Evolutionary conservation across 352 stramenopile species (phyloP), one percentile per base, ranked within the genome.

Genomic region (Pythium rishiriense): DNA sequence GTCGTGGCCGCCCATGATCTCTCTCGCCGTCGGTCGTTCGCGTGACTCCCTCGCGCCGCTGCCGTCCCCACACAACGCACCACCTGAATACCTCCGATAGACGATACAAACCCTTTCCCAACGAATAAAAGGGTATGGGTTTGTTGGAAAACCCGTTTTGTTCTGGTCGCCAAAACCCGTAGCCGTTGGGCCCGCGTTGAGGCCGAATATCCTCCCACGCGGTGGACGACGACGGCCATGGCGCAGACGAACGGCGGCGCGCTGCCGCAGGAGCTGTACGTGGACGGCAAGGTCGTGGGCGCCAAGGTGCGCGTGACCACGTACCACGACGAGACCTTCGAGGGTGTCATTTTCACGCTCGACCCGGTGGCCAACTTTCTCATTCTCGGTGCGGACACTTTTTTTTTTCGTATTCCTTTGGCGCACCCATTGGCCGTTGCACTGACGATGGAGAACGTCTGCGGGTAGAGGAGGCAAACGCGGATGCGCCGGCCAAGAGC

Each of bases 281-380:
- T 75, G 26, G 84, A 93, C 68, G 74, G 78, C 55, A 71, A 76
- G 43, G 74, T 81, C 24, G 73, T 93, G 17, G 82, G 84, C 50
- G 79, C 80, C 43, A 84, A 74, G 52, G 72, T 94, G 58, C 72
- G 78, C 58, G 85, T 94, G 46, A n/a, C 79, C 24, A 89, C 78
- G 31, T 62, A 55, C 29, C 51, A 64, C 4, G 63, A 86, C 39
- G 80, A 85, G 46, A 71, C 53, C 26, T 83, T 91, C 39, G 83
- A 94, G 50, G 85, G 85, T 39, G 58, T 73, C n/a, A 73, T 93
- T 54, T 94, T 90, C 73, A 93, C 83, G 58, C 46, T 94, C 46
- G 85, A 94, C 54, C 77, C 82, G 19, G 70, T 92, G 17, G 79
- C 83, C 57, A 86, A 85, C 59, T 91, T 94, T 68, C 81, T 94